phyloP scores from a whole-genome alignment of 257 asterid species.

The Leonotis leonurus region DNA sequence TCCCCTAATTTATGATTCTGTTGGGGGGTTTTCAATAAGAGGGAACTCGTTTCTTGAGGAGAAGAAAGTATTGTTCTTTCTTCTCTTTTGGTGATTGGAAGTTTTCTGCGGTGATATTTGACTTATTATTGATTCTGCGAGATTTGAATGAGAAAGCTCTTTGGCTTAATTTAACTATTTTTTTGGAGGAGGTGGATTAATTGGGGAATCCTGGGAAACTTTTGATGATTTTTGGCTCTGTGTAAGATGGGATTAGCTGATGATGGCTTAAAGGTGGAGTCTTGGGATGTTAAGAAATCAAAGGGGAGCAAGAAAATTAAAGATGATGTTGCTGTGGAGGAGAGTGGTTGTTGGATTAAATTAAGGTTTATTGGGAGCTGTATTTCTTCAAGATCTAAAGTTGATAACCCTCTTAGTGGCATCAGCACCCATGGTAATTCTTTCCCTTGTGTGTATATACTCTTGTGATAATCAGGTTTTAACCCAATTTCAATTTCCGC shows the following conservation, averaged over 20 bases:
- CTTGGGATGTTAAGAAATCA: constrained; percentile 40
- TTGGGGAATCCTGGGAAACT: too few species aligned
- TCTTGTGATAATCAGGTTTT: not conserved
- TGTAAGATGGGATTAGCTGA: constrained; percentile 62
- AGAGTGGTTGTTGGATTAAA: constrained; percentile 70
- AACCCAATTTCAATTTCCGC: not conserved
- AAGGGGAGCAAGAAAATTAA: constrained; percentile 38
- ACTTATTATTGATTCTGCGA: constrained; percentile 25
- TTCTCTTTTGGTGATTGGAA: too few species aligned
- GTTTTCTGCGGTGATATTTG: constrained; percentile 17
- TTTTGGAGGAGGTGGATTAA: too few species aligned
- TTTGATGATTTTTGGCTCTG: constrained; percentile 36
- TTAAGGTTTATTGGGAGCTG: constrained; percentile 77
- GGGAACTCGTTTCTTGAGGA: constrained; percentile 13
- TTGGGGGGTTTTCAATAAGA: not conserved
- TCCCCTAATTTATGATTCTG: not conserved
- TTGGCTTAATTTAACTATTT: not conserved
- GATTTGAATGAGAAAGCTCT: constrained; percentile 8
- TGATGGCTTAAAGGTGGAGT: constrained; percentile 41
- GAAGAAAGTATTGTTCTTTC: too few species aligned
- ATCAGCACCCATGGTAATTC: constrained; percentile 70
- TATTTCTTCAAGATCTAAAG: constrained; percentile 96
- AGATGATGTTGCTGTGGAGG: constrained; percentile 36
- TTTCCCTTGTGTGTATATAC: not conserved
- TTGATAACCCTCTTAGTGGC: constrained; percentile 88